Conservation (phyloP, 31 red algal genomes). For the Odonthalia washingtoniensis region DNA sequence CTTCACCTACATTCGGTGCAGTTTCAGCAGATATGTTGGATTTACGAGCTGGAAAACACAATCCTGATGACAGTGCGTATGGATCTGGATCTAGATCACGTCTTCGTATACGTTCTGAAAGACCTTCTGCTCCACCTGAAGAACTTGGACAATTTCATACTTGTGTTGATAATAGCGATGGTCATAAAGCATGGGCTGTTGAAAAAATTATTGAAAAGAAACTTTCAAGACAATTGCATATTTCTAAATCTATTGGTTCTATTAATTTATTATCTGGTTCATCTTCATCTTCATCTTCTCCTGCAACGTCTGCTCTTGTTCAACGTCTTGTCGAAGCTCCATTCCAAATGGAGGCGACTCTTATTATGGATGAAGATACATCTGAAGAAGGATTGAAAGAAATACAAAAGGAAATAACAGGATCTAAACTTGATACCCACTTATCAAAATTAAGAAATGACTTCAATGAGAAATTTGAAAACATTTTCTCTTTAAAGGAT, state of each 20-base stretch:
- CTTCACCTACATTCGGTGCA: background rate
- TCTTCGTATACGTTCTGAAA: slow-evolving; percentile 40
- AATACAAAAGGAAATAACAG: slow-evolving; percentile 43
- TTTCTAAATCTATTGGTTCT: background rate
- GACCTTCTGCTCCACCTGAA: background rate
- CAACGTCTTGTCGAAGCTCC: slow-evolving; percentile 62
- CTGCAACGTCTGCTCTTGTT: slow-evolving; percentile 42
- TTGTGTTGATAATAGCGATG: background rate
- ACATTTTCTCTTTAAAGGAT: slow-evolving; percentile 42
- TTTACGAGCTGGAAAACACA: background rate
- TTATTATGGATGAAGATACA: slow-evolving; percentile 38
- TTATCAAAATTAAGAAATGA: slow-evolving; percentile 32
- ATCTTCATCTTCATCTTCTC: background rate
- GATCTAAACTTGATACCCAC: slow-evolving; percentile 16
- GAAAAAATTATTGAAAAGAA: slow-evolving; percentile 30
- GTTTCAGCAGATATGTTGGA: background rate
- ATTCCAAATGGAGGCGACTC: slow-evolving; percentile 70
- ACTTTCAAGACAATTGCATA: slow-evolving; percentile 19
- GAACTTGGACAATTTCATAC: slow-evolving; percentile 42
- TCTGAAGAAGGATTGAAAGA: slow-evolving; percentile 2
- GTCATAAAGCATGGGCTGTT: slow-evolving; percentile 53
- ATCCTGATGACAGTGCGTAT: background rate
- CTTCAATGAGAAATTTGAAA: slow-evolving; percentile 66
- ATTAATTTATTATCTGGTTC: slow-evolving; percentile 22
- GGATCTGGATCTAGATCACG: slow-evolving; percentile 35